Base-by-base conservation (phyloP, 2,329 filamentous ascomycete genomes). In the Lecanicillium sp. region DNA sequence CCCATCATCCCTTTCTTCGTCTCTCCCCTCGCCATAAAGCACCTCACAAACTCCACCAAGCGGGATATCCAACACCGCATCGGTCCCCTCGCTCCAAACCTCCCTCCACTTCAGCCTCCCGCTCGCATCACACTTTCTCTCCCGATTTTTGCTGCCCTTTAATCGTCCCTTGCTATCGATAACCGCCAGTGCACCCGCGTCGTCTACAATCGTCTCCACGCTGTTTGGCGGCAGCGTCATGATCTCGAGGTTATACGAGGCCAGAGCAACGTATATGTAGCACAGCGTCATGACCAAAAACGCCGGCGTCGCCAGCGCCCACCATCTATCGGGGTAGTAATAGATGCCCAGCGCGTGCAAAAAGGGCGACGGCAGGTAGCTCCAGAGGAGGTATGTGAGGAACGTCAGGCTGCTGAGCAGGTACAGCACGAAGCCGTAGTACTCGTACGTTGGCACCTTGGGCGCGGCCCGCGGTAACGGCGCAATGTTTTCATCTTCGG, bases 241-340 rank as follows among this genome's bases (percentile, higher is more conserved):
- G 45, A 90, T 85, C 51, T 87, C 85, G 1, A 83, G 84, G 59
- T 98, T 98, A 61, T 95, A 96, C 33, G 78, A 74, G 33, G 89
- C 88, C 27, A 98, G 75, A 29, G 92, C 92, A 9, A 95, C 80
- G 63, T 95, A 98, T 46, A 95, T 94, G 64, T 94, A 98, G 18
- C 92, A 73, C 25, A 96, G 70, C 33, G 81, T 65, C 73, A 92
- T 89, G 40, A 95, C 89, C 22, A 95, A 68, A 68, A 88, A 96
- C 5, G 85, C 82, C 0, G 92, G 92, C 12, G 95, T 79, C 2
- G 92, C 92, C 15, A 98, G 74, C 34, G 85, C 86, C 92, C 92
- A 98, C 92, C 92, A 98, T 34, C 92, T 79, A 59, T 95, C 88
- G 1, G 92, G 92, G 53, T 95, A 98, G 70, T 96, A 96, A 64